Evolutionary conservation across 2,329 filamentous ascomycete genomes (phyloP).

Genomic region (Aspergillus sp.): DNA sequence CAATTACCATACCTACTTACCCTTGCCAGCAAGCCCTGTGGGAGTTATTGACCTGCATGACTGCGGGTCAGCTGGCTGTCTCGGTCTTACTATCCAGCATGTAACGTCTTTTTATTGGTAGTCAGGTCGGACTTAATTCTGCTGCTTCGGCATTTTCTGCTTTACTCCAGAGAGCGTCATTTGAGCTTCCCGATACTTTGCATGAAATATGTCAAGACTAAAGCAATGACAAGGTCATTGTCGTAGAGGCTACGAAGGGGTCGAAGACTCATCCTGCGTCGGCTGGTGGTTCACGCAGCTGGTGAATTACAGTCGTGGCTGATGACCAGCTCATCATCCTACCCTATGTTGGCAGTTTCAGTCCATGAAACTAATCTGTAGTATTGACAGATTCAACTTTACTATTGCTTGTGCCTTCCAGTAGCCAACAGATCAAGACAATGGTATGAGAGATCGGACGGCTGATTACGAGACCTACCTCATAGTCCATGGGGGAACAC

Average conservation of each 20-base stretch:
- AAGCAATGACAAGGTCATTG: background rate
- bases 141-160: background rate
- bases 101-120: background rate
- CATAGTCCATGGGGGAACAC: background rate
- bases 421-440: too few species aligned
- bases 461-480: background rate
- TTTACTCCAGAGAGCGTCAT: background rate
- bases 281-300: background rate
- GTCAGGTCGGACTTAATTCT: background rate
- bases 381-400: too few species aligned
- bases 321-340: slow-evolving; percentile 8
- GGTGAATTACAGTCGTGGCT: slow-evolving; percentile 4
- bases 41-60: background rate
- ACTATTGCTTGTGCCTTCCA: too few species aligned
- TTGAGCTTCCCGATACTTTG: background rate
- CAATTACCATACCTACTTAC: background rate
- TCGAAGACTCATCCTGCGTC: background rate
- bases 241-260: background rate
- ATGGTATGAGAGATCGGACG: too few species aligned
- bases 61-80: background rate
- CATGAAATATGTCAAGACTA: background rate
- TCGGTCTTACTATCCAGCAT: background rate
- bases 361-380: slow-evolving; percentile 3
- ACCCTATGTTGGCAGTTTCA: background rate
- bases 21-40: background rate